Percentiles rank a stretch among this genome's conserved stretches.
phyloP scores from a whole-genome alignment of 306 rosid species.

The Acacia confusa region DNA sequence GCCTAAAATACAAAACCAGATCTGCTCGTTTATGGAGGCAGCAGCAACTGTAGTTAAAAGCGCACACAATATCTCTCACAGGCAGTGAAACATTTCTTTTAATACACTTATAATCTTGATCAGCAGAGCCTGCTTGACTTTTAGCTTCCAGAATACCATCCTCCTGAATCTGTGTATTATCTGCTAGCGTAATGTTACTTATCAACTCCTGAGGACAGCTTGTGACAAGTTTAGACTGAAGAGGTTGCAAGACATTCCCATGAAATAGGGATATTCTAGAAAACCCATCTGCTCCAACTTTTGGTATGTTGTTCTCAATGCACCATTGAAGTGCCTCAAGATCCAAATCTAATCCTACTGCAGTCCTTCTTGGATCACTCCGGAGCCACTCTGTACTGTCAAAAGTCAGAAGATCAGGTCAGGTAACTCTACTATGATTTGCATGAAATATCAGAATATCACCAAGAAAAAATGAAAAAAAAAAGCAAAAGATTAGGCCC shows the following conservation, averaged over 20 bases:
- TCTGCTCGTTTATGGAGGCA: conserved; percentile 88
- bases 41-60: conserved; percentile 94
- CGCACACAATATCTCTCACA: conserved; percentile 81
- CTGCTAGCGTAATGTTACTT: conserved; percentile 48
- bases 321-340: conserved; percentile 83
- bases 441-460: conserved; percentile 20
- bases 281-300: conserved; percentile 66
- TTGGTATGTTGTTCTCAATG: conserved; percentile 70
- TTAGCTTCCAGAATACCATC: conserved; percentile 39
- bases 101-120: conserved; percentile 36
- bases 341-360: conserved; percentile 83
- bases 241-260: conserved; percentile 83
- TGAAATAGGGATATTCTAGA: conserved; percentile 86
- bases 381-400: conserved; percentile 83
- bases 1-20: conserved; percentile 80
- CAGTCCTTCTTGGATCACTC: conserved; percentile 76
- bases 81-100: conserved; percentile 45
- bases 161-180: conserved; percentile 32
- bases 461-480: not conserved
- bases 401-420: conserved; percentile 24
- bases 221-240: conserved; percentile 62
- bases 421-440: conserved; percentile 7
- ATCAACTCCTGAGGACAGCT: conserved; percentile 49
- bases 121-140: conserved; percentile 36
- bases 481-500: not conserved